Percentiles rank a stretch among this genome's conserved stretches.
phyloP scores from a whole-genome alignment of 2,329 filamentous ascomycete species.

The Microcyclospora pomicola region DNA sequence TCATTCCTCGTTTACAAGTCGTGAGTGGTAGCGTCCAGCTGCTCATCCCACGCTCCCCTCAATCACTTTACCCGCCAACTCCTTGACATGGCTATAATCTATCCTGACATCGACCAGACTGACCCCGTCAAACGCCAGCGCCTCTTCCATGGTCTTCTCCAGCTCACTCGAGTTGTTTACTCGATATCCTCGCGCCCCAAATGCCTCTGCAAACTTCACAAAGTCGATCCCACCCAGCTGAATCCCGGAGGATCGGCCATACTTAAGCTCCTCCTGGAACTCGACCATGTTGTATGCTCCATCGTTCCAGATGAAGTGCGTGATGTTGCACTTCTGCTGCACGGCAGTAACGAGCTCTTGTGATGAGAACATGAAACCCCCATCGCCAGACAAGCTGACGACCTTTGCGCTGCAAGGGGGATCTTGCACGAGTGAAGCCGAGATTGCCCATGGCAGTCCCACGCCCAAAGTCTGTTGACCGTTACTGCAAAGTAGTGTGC shows the following conservation, averaged over 20 bases:
- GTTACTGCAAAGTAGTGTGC: conserved; percentile 33
- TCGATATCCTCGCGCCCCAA: conserved; percentile 33
- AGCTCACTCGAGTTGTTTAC: conserved; percentile 27
- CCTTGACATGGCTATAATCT: conserved; percentile 31
- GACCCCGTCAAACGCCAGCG: conserved; percentile 30
- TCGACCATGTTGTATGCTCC: conserved; percentile 38
- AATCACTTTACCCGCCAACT: conserved; percentile 29
- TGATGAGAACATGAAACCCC: conserved; percentile 37
- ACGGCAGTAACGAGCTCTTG: conserved; percentile 36
- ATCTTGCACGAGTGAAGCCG: conserved; percentile 30
- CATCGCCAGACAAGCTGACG: conserved; percentile 33
- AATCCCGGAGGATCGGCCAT: conserved; percentile 32
- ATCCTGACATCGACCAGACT: conserved; percentile 35
- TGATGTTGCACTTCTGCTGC: conserved; percentile 35
- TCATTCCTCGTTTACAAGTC: too few species aligned
- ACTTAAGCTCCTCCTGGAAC: conserved; percentile 39
- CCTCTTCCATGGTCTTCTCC: conserved; percentile 31
- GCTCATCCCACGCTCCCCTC: conserved; percentile 19
- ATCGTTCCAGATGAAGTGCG: conserved; percentile 39
- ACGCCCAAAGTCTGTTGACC: conserved; percentile 38
- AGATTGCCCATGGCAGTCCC: conserved; percentile 36
- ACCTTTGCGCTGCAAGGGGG: conserved; percentile 33
- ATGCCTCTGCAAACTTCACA: conserved; percentile 34
- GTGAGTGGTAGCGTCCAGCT: too few species aligned
- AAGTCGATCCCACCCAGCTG: conserved; percentile 36